Conservation (phyloP, 2,329 filamentous ascomycete species). For the Microdochium nivale region DNA sequence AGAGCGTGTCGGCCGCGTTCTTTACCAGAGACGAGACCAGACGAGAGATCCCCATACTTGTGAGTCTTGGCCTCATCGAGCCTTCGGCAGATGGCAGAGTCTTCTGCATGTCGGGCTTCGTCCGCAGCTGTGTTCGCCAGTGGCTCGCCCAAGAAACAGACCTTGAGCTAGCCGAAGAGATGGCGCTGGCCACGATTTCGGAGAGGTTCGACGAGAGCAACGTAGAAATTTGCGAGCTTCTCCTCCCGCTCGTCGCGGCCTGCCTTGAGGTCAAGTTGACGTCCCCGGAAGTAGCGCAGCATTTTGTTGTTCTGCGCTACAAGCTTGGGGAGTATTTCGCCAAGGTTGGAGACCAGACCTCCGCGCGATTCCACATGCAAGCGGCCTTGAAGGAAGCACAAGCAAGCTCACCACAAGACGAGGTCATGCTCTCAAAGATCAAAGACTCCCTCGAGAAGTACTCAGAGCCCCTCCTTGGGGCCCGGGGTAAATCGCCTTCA, state of each 20-base stretch:
- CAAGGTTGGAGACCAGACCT: not conserved
- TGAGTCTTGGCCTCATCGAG: not conserved
- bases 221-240: not conserved
- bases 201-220: not conserved
- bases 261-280: not conserved
- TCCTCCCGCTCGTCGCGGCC: not conserved
- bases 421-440: not conserved
- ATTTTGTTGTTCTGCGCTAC: not conserved
- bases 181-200: not conserved
- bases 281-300: not conserved
- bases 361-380: not conserved
- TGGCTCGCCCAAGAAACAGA: not conserved
- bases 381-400: not conserved
- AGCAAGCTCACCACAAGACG: not conserved
- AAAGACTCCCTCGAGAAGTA: not conserved
- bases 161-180: not conserved
- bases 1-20: not conserved
- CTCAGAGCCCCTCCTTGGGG: not conserved
- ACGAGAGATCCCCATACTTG: not conserved
- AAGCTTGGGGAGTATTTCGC: not conserved
- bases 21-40: not conserved
- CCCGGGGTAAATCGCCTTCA: not conserved
- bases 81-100: not conserved
- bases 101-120: not conserved
- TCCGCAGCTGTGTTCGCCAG: not conserved